Evolutionary conservation across 768 basidiomycete species (phyloP).

Genomic region (Daedaleopsis sinensis): DNA sequence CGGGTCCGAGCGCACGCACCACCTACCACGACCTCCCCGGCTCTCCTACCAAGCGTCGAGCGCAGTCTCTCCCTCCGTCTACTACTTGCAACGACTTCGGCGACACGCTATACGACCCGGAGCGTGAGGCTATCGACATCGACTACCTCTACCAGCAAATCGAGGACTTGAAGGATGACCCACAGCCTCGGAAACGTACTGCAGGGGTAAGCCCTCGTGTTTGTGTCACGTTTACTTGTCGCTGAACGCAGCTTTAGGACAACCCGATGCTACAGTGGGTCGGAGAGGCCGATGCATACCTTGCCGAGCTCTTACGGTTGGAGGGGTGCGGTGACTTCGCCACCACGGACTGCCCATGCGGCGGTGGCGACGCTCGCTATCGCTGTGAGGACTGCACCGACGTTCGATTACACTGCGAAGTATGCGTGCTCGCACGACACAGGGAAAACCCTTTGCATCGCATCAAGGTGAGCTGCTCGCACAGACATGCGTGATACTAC

Average conservation of each 20-base stretch:
- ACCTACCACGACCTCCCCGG: neutral
- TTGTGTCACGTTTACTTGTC: too few species aligned
- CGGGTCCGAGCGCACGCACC: neutral
- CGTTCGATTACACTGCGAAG: neutral
- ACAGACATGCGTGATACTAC: neutral
- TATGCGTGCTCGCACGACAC: conserved; percentile 5
- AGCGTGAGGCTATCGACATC: neutral
- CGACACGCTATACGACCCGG: neutral
- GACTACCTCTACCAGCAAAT: neutral
- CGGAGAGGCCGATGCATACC: neutral
- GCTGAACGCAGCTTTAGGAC: neutral
- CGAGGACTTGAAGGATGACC: neutral
- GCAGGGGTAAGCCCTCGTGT: neutral
- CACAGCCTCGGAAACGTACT: neutral
- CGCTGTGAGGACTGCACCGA: neutral
- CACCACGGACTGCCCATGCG: neutral
- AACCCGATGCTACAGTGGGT: conserved; percentile 4
- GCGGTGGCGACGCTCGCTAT: neutral
- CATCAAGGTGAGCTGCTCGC: conserved; percentile 21
- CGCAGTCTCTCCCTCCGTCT: neutral
- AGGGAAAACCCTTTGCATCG: conserved; percentile 19
- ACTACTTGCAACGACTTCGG: neutral
- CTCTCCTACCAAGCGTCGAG: neutral
- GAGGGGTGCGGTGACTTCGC: conserved; percentile 7
- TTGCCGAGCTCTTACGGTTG: conserved; percentile 5